Evolutionary conservation across 139 green algal genomes (phyloP).

Genomic region (Tetradesmus obliquus): DNA sequence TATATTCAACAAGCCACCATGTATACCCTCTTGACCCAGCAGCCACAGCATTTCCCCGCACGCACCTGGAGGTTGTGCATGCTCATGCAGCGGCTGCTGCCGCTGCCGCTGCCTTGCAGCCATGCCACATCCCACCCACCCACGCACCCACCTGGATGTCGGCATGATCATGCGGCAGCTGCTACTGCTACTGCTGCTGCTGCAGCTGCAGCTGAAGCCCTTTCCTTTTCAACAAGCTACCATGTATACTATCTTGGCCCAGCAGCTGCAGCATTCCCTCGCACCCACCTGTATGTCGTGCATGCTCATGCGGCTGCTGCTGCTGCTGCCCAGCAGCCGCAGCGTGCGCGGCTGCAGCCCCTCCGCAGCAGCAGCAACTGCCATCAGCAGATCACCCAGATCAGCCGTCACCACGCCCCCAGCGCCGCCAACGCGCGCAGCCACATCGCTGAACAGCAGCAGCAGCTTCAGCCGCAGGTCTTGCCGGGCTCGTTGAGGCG

Average conservation of each 20-base stretch:
- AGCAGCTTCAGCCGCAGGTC: conserved; percentile 76
- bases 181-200: conserved; percentile 22
- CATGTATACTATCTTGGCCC: neutral
- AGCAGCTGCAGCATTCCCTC: neutral
- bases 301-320: conserved; percentile 39
- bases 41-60: neutral
- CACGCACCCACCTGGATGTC: conserved; percentile 21
- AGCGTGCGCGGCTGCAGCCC: conserved; percentile 34
- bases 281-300: conserved; percentile 35
- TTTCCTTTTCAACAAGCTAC: neutral
- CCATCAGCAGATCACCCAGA: conserved; percentile 35
- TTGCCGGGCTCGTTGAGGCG: conserved; percentile 38
- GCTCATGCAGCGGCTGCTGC: neutral
- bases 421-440: neutral
- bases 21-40: too few species aligned
- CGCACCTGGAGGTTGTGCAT: neutral
- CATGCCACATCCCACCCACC: neutral
- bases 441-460: conserved; percentile 73
- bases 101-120: neutral
- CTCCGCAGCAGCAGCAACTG: conserved; percentile 36
- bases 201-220: neutral
- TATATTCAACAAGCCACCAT: too few species aligned
- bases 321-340: conserved; percentile 35
- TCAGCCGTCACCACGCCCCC: conserved; percentile 4
- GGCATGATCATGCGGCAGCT: conserved; percentile 16